Evolutionary conservation across 1,284 basidiomycete species (phyloP).

Genomic region (Dichomitus squalens): DNA sequence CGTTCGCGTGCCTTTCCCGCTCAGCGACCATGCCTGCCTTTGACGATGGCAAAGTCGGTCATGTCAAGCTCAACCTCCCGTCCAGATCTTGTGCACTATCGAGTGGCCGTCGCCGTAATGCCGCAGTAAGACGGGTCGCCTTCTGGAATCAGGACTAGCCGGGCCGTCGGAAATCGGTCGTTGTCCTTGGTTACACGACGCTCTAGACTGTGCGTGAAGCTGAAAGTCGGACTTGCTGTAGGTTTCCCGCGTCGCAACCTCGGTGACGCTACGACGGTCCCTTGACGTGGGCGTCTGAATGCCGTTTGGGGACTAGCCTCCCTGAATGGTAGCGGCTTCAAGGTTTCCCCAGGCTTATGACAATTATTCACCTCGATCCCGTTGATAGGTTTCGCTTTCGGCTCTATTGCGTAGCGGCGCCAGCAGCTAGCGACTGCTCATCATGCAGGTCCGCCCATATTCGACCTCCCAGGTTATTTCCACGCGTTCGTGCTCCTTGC

Average conservation of each 20-base stretch:
- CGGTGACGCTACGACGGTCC: constrained; percentile 17
- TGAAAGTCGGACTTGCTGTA: constrained; percentile 15
- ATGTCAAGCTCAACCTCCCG: neutral
- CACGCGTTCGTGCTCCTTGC: constrained; percentile 25
- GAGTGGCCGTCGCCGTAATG: constrained; percentile 8
- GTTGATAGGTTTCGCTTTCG: constrained; percentile 30
- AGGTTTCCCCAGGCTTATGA: constrained; percentile 23
- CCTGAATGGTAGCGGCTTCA: constrained; percentile 25
- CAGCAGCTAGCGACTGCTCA: constrained; percentile 17
- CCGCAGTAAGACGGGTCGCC: constrained; percentile 22
- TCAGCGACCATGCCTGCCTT: neutral
- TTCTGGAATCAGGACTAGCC: constrained; percentile 23
- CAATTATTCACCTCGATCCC: constrained; percentile 26
- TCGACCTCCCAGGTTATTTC: constrained; percentile 22
- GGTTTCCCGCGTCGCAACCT: constrained; percentile 23
- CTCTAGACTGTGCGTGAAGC: constrained; percentile 23
- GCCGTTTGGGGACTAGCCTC: constrained; percentile 25
- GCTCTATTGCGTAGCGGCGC: constrained; percentile 26
- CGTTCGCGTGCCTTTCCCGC: neutral
- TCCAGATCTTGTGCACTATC: neutral
- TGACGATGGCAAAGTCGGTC: neutral
- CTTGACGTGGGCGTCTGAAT: constrained; percentile 22
- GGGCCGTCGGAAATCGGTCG: constrained; percentile 20
- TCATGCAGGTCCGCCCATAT: constrained; percentile 25
- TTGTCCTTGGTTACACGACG: constrained; percentile 24